Base-by-base conservation (phyloP, 805 yeast species). In the Metschnikowia koreensis region DNA sequence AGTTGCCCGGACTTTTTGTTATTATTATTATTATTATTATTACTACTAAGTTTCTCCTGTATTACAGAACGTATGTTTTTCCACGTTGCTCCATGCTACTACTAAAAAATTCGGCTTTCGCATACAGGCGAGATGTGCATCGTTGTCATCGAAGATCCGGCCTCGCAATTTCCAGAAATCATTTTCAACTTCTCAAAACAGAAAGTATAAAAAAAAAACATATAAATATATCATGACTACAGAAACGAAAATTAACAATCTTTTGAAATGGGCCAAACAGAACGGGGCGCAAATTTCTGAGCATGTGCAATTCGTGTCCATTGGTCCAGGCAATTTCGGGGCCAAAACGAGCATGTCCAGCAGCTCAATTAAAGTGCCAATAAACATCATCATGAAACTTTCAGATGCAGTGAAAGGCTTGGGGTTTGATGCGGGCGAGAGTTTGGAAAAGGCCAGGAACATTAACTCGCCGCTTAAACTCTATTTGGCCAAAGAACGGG, bases 401-500 rank as follows among this genome's bases (percentile, higher is more conserved):
- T 51, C 61, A 16, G 60, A 58, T 36, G 72, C 75, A 9, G 53
- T 64, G 12, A 56, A 57, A 22, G 52, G 57, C 3, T 64, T 69
- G 41, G 57, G 46, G 11, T 29, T 45, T 11, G 54, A 53, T 11
- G 54, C 46, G 2, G 47, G 45, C 7, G 51, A 13, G 36, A 50
- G 60, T 11, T 7, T 57, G 15, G 40, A 43, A 10, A 55, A 59
- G 27, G 57, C 66, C 1, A 41, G 53, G 6, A 65, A 64, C 38
- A 54, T 61, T 27, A 74, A 74, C 51, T 51, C 68, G 2, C 50
- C 71, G n/a, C 56, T 70, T 39, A 74, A 74, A 58, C 52, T 74
- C 33, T 72, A 52, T 48, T 64, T 74, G 60, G 65, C 71, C 39
- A 54, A 65, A 17, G 75, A 66, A 49, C 56, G 70, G 38, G 51